A percentile compares a stretch with the other conserved stretches of the same genome.
Conservation (phyloP, 1,139 yeast genomes). For the Suhomyces taliae region DNA sequence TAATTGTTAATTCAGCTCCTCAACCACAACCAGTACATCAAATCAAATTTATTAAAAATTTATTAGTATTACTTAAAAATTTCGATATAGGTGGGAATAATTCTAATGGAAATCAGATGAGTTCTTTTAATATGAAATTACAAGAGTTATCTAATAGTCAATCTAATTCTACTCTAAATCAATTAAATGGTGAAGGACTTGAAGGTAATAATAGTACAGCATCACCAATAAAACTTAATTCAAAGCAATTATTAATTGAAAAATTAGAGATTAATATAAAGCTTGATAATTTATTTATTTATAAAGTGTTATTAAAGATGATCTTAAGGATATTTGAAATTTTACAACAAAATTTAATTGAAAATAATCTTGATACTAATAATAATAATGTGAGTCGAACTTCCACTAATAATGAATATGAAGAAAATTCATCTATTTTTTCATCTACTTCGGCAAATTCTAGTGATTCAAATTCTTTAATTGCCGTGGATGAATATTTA, state of each 20-base stretch:
- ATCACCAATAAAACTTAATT: constrained; percentile 44
- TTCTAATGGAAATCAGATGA: neutral
- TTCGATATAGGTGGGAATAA: constrained; percentile 38
- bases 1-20: constrained; percentile 10
- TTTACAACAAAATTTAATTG: constrained; percentile 13
- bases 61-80: constrained; percentile 37
- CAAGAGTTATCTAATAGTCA: constrained; percentile 14
- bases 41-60: constrained; percentile 36
- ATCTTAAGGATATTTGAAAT: constrained; percentile 31
- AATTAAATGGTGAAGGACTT: neutral
- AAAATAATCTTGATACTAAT: constrained; percentile 2
- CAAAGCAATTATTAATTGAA: constrained; percentile 45
- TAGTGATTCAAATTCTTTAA: constrained; percentile 24
- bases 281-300: constrained; percentile 42
- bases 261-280: constrained; percentile 47
- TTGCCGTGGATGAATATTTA: constrained; percentile 36
- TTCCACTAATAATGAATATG: constrained; percentile 9
- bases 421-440: constrained; percentile 35
- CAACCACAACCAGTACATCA: constrained; percentile 30
- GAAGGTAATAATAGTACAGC: constrained; percentile 12
- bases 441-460: constrained; percentile 29
- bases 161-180: constrained; percentile 15
- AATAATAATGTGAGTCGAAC: constrained; percentile 1
- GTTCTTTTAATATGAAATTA: constrained; percentile 6
- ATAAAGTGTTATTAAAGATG: constrained; percentile 36